Base-by-base conservation (phyloP, 257 asterid species). In the Salvia splendens region DNA sequence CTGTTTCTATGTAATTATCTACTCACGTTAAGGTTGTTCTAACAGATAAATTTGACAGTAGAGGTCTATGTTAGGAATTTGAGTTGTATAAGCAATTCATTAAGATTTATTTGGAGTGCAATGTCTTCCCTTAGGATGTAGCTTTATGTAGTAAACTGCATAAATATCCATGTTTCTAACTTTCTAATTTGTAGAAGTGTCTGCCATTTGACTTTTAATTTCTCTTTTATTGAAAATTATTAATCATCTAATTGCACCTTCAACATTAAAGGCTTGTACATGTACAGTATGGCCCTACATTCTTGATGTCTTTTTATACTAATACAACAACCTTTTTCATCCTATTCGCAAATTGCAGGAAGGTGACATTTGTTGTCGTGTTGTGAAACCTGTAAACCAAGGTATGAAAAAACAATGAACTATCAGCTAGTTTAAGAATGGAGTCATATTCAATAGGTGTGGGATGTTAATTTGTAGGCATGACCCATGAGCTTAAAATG, bases 301-400 rank as follows among this genome's bases (percentile, higher is more conserved):
- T 16, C 28, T 12, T 36, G 12, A 56, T 72, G 46, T 42, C 12
- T 10, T 30, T 24, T 68, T 60, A 58, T 54, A 24, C 35, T 24
- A 20, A 12, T n/a, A 49, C 10, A 72, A 41, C 56, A 41, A 70
- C 49, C 3, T 59, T 38, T 59, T 5, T 40, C 16, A 5, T 66
- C 17, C 58, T 12, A 49, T 59, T 38, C 64, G 55, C 35, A 12
- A 14, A 48, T 65, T 60, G 77, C 79, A 82, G 84, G 79, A 70
- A 32, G 80, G 71, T 36, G 75, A 17, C 48, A 1, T 33, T 45
- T 67, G 73, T 74, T 82, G 81, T 65, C 73, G 51, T 24, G 68
- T 82, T 72, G 68, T 79, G 4, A 33, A 73, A 69, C 81, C 84
- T 57, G 12, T 10, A 68, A 69, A 71, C 71, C 77, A 61, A 69